Evolutionary conservation across 768 basidiomycete species (phyloP), one percentile per base, ranked within the genome.

Genomic region (Boletus patriciae): DNA sequence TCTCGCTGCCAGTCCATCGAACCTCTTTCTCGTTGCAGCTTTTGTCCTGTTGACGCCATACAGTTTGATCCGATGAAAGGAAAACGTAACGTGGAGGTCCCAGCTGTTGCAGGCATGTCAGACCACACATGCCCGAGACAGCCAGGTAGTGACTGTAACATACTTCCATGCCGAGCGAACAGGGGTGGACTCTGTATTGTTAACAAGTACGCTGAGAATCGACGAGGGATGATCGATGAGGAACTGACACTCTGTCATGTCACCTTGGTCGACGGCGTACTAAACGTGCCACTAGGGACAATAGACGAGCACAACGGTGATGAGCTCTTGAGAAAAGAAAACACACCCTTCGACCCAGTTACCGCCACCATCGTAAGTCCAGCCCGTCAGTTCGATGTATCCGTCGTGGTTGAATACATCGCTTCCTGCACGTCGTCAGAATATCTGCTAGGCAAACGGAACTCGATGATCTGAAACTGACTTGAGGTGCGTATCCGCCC

Each of bases 401-500:
- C 82, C 82, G 33, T 78, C 74, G 55, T 84, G n/a, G 57, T 77
- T 77, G 66, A 62, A 76, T 7, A 72, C 71, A 27, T 76, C 58
- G 15, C 67, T 77, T 76, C 61, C 73, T 76, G 60, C 34, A 54
- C 10, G 13, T 27, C 19, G 19, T 44, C 29, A 38, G 41, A 27
- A 15, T 13, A 5, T 41, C 23, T 7, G 15, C 47, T 18, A 16
- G 16, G 23, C 23, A 12, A 23, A 12, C 10, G 15, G 18, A 13
- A 25, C 16, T n/a, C n/a, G 4, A 27, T 3, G 16, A 33, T 13
- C 2, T 6, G 37, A 40, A 36, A 41, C 51, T 37, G 38, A 78
- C 80, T 80, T 80, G 74, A 82, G 80, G 65, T 82, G 83, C 2
- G 81, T 83, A 58, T 83, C 82, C 7, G 80, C 81, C 23, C 82